phyloP scores from a whole-genome alignment of 2,329 filamentous ascomycete species.

The Fusarium miscanthi region DNA sequence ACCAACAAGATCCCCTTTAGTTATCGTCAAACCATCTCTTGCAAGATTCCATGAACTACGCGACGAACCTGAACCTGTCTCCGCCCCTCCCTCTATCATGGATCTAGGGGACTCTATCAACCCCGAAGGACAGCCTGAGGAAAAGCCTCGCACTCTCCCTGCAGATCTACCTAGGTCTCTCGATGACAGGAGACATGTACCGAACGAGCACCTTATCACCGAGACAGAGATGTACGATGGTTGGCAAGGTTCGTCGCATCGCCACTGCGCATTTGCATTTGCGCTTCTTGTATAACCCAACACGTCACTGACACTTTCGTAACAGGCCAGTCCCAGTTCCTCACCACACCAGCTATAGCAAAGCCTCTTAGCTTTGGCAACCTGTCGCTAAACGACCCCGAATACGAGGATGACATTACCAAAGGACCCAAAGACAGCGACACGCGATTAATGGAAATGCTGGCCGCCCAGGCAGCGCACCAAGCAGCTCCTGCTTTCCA shows the following conservation, averaged over 20 bases:
- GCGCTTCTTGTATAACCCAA: constrained; percentile 31
- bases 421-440: constrained; percentile 79
- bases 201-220: constrained; percentile 69
- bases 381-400: constrained; percentile 83
- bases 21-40: constrained; percentile 3
- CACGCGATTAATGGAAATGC: constrained; percentile 91
- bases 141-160: constrained; percentile 70
- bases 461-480: constrained; percentile 89
- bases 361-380: constrained; percentile 86
- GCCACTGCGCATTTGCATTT: constrained; percentile 18
- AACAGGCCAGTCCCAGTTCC: constrained; percentile 92
- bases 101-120: constrained; percentile 65
- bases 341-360: constrained; percentile 85
- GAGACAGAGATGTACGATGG: constrained; percentile 99
- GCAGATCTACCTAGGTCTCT: constrained; percentile 90
- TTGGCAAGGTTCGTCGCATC: constrained; percentile 80
- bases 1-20: constrained; percentile 1
- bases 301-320: constrained; percentile 42
- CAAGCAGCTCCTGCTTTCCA: constrained; percentile 77
- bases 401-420: constrained; percentile 71
- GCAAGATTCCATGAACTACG: constrained; percentile 49
- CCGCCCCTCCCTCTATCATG: constrained; percentile 63
- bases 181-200: constrained; percentile 82
- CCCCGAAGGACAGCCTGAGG: constrained; percentile 52
- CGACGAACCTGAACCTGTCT: constrained; percentile 42